These are phyloP conservation scores for Vitis riparia DNA, from an alignment of 164 flowering plant genomes.

Conservation along the genomic window DNA sequence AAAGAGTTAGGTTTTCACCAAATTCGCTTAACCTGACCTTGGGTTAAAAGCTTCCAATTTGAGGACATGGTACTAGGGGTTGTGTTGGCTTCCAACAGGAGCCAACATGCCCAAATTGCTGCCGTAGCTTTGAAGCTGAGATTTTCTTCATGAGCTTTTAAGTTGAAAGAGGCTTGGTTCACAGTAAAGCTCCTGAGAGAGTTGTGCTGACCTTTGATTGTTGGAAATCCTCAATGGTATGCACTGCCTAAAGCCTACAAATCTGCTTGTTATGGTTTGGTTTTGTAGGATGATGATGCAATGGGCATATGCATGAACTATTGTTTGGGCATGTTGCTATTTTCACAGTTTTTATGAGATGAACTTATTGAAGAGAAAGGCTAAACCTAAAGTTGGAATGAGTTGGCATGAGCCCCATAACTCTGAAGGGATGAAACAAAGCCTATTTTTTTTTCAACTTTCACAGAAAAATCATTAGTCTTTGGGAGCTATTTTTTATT, in stretches of 20 bases:
- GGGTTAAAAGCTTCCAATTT: too few relatives aligned
- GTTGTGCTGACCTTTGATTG: background rate
- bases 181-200: background rate
- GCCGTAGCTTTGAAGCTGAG: too few relatives aligned
- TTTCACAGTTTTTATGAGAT: background rate
- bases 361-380: background rate
- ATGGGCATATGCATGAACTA: background rate
- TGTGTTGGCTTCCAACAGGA: too few relatives aligned
- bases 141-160: too few relatives aligned
- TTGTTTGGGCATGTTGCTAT: background rate
- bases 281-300: background rate
- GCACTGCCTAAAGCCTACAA: background rate
- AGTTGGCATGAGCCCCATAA: background rate
- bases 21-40: too few relatives aligned
- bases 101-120: too few relatives aligned
- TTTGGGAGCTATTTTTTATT: too few relatives aligned
- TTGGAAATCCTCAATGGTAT: background rate
- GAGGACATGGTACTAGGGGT: too few relatives aligned
- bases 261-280: background rate
- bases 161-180: background rate
- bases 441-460: background rate
- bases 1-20: too few relatives aligned
- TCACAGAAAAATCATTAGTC: too few relatives aligned
- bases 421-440: background rate
- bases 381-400: background rate